Conservation (phyloP, 1,284 basidiomycete species). For the Kwoniella shivajii region DNA sequence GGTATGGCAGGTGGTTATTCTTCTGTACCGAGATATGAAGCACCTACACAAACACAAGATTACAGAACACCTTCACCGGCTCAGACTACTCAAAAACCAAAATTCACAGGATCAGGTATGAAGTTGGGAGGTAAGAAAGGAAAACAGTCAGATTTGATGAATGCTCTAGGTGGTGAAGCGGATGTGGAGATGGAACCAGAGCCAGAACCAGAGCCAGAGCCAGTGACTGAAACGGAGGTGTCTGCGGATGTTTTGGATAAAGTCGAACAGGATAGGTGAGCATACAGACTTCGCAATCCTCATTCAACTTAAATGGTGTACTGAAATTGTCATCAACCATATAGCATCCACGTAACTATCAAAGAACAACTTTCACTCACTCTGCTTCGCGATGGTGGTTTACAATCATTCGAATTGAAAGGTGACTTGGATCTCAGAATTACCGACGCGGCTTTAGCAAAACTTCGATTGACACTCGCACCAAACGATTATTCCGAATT, state of each 20-base stretch:
- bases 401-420: slow-evolving; percentile 85
- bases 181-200: slow-evolving; percentile 58
- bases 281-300: not conserved
- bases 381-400: slow-evolving; percentile 84
- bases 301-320: too few species aligned
- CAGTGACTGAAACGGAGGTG: slow-evolving; percentile 56
- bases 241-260: slow-evolving; percentile 67
- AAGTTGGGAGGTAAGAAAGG: slow-evolving; percentile 90
- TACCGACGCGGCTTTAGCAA: slow-evolving; percentile 72
- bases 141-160: slow-evolving; percentile 80
- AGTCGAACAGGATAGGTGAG: slow-evolving; percentile 76
- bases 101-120: slow-evolving; percentile 96
- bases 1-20: slow-evolving; percentile 60
- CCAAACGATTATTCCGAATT: slow-evolving; percentile 68
- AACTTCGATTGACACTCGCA: slow-evolving; percentile 71
- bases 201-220: slow-evolving; percentile 54
- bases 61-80: slow-evolving; percentile 54
- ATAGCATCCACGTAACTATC: slow-evolving; percentile 80
- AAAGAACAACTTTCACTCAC: slow-evolving; percentile 81
- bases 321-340: not conserved
- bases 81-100: slow-evolving; percentile 62
- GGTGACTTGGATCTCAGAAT: slow-evolving; percentile 93
- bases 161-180: slow-evolving; percentile 66
- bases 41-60: slow-evolving; percentile 42
- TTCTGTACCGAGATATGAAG: slow-evolving; percentile 69